Base-by-base conservation (phyloP, 1,284 basidiomycete species). In the Cutaneotrichosporon mucoides region DNA sequence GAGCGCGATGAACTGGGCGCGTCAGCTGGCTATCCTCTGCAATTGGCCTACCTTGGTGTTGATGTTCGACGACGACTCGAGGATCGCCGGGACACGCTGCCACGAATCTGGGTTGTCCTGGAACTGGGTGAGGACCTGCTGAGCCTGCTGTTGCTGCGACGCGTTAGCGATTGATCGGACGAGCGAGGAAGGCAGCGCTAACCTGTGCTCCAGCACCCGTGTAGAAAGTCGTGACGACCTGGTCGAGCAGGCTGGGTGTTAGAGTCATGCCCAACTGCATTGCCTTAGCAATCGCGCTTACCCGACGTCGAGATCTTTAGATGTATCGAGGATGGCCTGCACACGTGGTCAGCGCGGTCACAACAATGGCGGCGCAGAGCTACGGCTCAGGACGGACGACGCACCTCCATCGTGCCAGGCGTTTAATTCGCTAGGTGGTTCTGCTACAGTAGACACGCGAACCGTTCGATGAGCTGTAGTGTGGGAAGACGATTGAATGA, bases 41-140 rank as follows among this genome's bases (percentile, higher is more conserved):
- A n/a, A n/a, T n/a, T n/a, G 38, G 66, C 81, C 53, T 50, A 91
- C 93, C 84, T 99, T 99, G 46, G 94, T 88, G 77, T 98, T 95
- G 42, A 88, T 85, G 75, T 88, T 92, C 24, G 83, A 82, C 10
- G 92, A 90, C 61, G 84, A 83, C 75, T 98, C 92, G 58, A 99
- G 82, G 69, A 99, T 90, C 63, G 89, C 88, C 40, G 96, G 96
- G 1, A 99, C 96, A 73, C 92, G 85, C 66, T 95, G 94, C 96
- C 96, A 99, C 49, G 93, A 87, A 63, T 99, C 96, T n/a, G 92
- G 90, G 78, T 92, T 85, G 67, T 99, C 96, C 79, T 99, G 93
- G 73, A 99, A 91, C 76, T 96, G 93, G 10, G 93, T 94, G 65
- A 97, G 84, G 60, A 90, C 83, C 73, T 88, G 87, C 77, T 95